Evolutionary conservation across 2,329 filamentous ascomycete species (phyloP).

Genomic region (Stagonosporopsis vannaccii): DNA sequence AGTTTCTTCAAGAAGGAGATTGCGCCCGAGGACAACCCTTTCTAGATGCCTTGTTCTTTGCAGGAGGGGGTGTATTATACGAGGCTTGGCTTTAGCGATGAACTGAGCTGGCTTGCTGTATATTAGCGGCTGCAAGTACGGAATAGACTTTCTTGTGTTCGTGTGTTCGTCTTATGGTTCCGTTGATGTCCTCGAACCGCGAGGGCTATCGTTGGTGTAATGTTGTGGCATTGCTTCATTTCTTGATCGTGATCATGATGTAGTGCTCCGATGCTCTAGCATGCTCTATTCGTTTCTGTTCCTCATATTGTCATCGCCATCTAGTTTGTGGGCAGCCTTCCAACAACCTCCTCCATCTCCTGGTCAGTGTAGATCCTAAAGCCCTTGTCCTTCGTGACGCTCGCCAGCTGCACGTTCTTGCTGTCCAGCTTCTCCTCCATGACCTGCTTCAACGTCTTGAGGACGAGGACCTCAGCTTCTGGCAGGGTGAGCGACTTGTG

Average conservation of each 20-base stretch:
- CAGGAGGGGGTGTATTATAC: conserved; percentile 28
- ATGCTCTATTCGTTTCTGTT: conserved; percentile 8
- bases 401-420: conserved; percentile 98
- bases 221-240: conserved; percentile 36
- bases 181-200: neutral
- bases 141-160: conserved; percentile 43
- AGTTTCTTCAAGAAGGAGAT: conserved; percentile 66
- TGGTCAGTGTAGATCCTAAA: conserved; percentile 99
- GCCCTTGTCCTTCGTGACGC: conserved; percentile 95
- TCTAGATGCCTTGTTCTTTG: conserved; percentile 42
- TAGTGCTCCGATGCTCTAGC: conserved; percentile 22
- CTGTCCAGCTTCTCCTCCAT: conserved; percentile 99
- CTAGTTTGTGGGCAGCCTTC: conserved; percentile 69
- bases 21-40: conserved; percentile 70
- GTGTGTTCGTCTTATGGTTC: neutral
- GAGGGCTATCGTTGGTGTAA: neutral
- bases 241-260: conserved; percentile 29
- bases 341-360: conserved; percentile 94
- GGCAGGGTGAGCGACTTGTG: conserved; percentile 94
- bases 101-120: conserved; percentile 34
- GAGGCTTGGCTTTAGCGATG: conserved; percentile 20
- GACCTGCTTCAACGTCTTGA: conserved; percentile 99
- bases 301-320: neutral
- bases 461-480: conserved; percentile 91
- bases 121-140: conserved; percentile 33